Evolutionary conservation across 2,329 filamentous ascomycete species (phyloP).

Genomic region (Hortaea werneckii): DNA sequence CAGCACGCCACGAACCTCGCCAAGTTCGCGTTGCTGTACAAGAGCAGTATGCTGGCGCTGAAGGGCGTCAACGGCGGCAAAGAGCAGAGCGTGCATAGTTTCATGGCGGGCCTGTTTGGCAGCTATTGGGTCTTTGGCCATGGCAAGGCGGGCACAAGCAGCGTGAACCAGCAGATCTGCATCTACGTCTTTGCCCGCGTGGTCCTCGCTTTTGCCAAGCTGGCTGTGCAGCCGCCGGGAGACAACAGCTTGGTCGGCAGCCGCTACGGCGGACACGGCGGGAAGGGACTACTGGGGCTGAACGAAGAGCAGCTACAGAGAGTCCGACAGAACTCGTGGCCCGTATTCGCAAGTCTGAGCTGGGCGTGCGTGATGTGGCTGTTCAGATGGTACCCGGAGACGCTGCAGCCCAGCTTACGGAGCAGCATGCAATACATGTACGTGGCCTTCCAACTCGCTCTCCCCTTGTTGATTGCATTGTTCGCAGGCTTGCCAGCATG

Average conservation of each 20-base stretch:
- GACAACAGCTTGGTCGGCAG: slow-evolving; percentile 28
- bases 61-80: slow-evolving; percentile 45
- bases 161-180: slow-evolving; percentile 91
- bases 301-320: slow-evolving; percentile 28
- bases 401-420: slow-evolving; percentile 79
- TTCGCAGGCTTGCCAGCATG: neutral
- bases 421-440: slow-evolving; percentile 99
- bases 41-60: slow-evolving; percentile 66
- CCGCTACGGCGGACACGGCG: slow-evolving; percentile 29
- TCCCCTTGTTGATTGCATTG: neutral
- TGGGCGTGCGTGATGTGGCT: slow-evolving; percentile 96
- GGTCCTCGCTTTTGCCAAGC: slow-evolving; percentile 68
- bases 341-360: slow-evolving; percentile 77
- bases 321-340: slow-evolving; percentile 64
- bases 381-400: slow-evolving; percentile 84
- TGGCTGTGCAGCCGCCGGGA: slow-evolving; percentile 58
- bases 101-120: slow-evolving; percentile 76
- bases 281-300: slow-evolving; percentile 32
- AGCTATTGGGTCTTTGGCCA: slow-evolving; percentile 91
- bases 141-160: slow-evolving; percentile 52
- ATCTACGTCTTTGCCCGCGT: slow-evolving; percentile 96
- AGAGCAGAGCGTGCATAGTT: slow-evolving; percentile 66
- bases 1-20: slow-evolving; percentile 89
- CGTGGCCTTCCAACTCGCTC: slow-evolving; percentile 24
- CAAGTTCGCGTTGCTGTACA: slow-evolving; percentile 86